Base-by-base conservation (phyloP, 768 basidiomycete genomes). In the Hygrophorus russula region DNA sequence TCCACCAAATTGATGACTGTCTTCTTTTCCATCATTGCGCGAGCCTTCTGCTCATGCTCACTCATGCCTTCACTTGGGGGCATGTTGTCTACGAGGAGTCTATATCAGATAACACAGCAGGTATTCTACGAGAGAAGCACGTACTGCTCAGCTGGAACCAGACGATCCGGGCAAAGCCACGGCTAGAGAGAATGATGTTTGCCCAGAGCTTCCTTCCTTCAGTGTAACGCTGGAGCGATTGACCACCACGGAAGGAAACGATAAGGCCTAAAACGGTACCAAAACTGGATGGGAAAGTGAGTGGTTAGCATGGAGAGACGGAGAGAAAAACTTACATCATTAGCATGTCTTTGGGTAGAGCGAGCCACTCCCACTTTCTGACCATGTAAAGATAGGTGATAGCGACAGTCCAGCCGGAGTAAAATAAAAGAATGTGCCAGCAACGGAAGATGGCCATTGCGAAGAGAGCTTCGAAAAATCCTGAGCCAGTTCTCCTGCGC, bases 221-320 rank as follows among this genome's bases (percentile, higher is more conserved):
- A 45, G 83, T 83, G 57, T 84, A 84, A n/a, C 80, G 64, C 56
- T 84, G 80, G 51, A 81, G 82, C 31, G 78, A 80, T 3, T 80
- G 76, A 8, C 78, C 82, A 8, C 80, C 82, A 46, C 80, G 58
- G 56, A 80, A 82, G 0, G 80, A 80, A 42, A 85, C 74, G 29
- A 84, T 73, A 50, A 84, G 84, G 68, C 82, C 82, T 15, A 84
- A 65, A 1, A 84, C 78, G 4, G 80, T 82, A 69, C 82, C 69
- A 39, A 69, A 50, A 14, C 63, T 70, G 49, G 4, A 37, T 11
- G 13, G 14, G 27, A 35, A 7, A 5, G 18, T n/a, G n/a, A 43
- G 7, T 3, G 24, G 7, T 18, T 5, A 12, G 19, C 35, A 9
- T 5, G 12, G 18, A 4, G 24, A 20, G 14, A 15, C 5, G 20